These are phyloP conservation scores for Russula earlei DNA, from an alignment of 768 basidiomycete genomes.

Conservation along the genomic window DNA sequence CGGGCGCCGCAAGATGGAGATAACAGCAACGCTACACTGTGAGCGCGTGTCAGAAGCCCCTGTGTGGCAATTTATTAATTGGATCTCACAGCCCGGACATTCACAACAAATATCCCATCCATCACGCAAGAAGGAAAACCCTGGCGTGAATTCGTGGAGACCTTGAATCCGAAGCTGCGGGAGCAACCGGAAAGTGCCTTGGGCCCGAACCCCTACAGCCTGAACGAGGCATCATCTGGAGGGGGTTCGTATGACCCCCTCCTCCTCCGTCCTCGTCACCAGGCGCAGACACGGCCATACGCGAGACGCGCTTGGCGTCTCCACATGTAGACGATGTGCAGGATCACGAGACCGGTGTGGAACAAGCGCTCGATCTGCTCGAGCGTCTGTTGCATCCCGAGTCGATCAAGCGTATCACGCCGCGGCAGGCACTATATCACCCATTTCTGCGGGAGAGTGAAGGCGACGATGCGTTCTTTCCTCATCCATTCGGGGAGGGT, in stretches of 20 bases:
- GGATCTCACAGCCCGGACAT: conserved; percentile 60
- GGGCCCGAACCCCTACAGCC: conserved; percentile 45
- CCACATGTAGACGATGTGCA: conserved; percentile 26
- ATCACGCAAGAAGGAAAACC: conserved; percentile 55
- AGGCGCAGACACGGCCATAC: conserved; percentile 21
- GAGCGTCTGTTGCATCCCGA: conserved; percentile 68
- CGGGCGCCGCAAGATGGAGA: conserved; percentile 76
- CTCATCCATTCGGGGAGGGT: conserved; percentile 60
- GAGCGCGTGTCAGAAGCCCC: conserved; percentile 12
- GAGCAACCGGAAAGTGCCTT: conserved; percentile 42
- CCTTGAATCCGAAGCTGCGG: conserved; percentile 63
- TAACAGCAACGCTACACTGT: conserved; percentile 84
- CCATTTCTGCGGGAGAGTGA: conserved; percentile 54
- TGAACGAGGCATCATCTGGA: conserved; percentile 14
- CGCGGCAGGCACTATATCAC: conserved; percentile 67
- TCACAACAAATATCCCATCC: conserved; percentile 83
- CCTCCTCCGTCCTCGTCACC: conserved; percentile 22
- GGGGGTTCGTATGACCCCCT: conserved; percentile 24
- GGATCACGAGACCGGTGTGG: conserved; percentile 48
- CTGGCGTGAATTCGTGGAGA: conserved; percentile 68
- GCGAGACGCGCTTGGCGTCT: conserved; percentile 21
- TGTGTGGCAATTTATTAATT: background rate
- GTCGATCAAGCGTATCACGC: conserved; percentile 67
- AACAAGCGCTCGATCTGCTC: conserved; percentile 65
- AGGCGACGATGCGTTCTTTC: conserved; percentile 59